Conservation (phyloP, 352 stramenopile species). For the Phytophthora multivora region DNA sequence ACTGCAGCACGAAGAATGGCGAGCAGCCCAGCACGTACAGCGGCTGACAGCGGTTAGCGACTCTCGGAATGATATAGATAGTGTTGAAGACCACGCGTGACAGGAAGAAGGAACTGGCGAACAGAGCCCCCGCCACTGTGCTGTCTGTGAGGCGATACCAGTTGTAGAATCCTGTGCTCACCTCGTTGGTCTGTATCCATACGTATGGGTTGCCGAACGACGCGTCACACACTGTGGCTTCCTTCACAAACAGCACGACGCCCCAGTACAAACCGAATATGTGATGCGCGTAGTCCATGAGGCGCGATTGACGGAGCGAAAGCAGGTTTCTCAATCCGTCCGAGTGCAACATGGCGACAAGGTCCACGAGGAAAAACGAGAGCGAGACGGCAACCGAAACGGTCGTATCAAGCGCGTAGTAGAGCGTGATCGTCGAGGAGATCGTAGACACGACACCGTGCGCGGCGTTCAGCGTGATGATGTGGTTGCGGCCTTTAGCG, state of each 20-base stretch:
- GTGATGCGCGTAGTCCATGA: slow-evolving; percentile 81
- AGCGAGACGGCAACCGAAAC: slow-evolving; percentile 66
- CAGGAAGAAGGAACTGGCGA: slow-evolving; percentile 67
- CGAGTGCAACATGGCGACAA: slow-evolving; percentile 59
- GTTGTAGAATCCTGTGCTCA: slow-evolving; percentile 85
- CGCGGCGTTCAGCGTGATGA: slow-evolving; percentile 68
- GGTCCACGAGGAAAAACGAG: slow-evolving; percentile 74
- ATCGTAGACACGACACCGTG: slow-evolving; percentile 71
- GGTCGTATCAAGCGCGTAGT: slow-evolving; percentile 50
- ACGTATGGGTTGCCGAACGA: slow-evolving; percentile 75
- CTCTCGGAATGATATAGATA: slow-evolving; percentile 59
- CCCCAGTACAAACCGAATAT: slow-evolving; percentile 71
- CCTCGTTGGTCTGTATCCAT: slow-evolving; percentile 85
- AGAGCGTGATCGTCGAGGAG: slow-evolving; percentile 49
- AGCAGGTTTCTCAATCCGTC: slow-evolving; percentile 49
- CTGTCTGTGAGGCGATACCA: slow-evolving; percentile 77
- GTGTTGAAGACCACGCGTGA: slow-evolving; percentile 77
- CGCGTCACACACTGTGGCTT: slow-evolving; percentile 53
- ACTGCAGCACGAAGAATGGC: slow-evolving; percentile 77
- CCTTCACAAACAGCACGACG: slow-evolving; percentile 59
- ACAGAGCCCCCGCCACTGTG: slow-evolving; percentile 55
- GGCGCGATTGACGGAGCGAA: slow-evolving; percentile 46
- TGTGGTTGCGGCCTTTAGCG: slow-evolving; percentile 56
- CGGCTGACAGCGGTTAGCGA: slow-evolving; percentile 47
- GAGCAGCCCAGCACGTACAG: slow-evolving; percentile 59